Evolutionary conservation across 2,329 filamentous ascomycete genomes (phyloP), one percentile per base, ranked within the genome.

Genomic region (Ascochyta rabiei): DNA sequence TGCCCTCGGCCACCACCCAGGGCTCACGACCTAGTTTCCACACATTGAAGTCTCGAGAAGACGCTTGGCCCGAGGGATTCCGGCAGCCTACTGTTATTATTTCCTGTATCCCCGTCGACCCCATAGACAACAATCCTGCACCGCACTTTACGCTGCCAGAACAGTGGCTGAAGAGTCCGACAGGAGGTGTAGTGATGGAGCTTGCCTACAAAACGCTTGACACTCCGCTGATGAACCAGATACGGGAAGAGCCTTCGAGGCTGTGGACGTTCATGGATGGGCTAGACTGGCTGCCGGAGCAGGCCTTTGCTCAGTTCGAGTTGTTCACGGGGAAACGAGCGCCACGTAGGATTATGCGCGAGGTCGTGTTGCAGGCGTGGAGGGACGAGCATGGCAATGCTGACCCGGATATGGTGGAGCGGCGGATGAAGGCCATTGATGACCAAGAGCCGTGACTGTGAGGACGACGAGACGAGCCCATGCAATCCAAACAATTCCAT

Each of bases 251-350:
- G 70, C 79, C 84, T 18, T 77, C 85, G 50, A 78, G 82, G 60
- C 82, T 89, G 35, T 93, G 89, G 89, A 86, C 91, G 0, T 81
- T 89, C 16, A 84, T 92, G 73, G 88, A 92, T 65, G 89, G 89
- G 0, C 77, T 93, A 12, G 89, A 93, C 63, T 81, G 92, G 41
- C 74, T 93, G 13, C 88, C 88, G 0, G 90, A 93, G 70, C 89
- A 93, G 69, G 90, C 88, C 0, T 90, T 90, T 73, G 89, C 89
- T 1, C 89, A 93, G 65, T 93, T 93, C 67, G 90, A 93, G 73
- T 75, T 93, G 2, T 91, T 93, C 70, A 92, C 89, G 0, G 89
- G 89, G 0, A 80, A 88, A 41, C 83, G 87, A 71, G 88, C 89
- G 15, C 89, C 89, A 2, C 82, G 89, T 23, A 78, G 84, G 39